Evolutionary conservation across 495 filamentous ascomycete genomes (phyloP).

Genomic region (Echria macrotheca): DNA sequence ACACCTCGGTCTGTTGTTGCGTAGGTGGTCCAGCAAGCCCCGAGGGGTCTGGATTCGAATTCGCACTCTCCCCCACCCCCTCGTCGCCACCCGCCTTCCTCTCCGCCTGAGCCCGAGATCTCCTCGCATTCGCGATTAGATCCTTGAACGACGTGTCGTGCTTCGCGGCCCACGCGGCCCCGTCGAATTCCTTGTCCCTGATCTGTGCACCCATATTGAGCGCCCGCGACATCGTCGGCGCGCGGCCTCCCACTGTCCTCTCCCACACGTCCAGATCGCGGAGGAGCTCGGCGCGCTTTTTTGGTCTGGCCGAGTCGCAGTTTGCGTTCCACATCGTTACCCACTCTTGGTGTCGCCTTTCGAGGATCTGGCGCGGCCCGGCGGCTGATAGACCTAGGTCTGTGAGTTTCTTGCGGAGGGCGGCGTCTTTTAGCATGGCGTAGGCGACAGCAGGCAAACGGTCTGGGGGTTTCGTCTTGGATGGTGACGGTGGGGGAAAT

Average conservation of each 20-base stretch:
- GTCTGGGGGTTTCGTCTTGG: conserved; percentile 27
- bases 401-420: conserved; percentile 69
- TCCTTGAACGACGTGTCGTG: conserved; percentile 69
- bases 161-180: conserved; percentile 62
- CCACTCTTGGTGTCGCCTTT: conserved; percentile 86
- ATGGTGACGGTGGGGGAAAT: conserved; percentile 4
- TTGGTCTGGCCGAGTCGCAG: conserved; percentile 72
- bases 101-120: conserved; percentile 9
- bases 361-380: conserved; percentile 61
- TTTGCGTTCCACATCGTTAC: conserved; percentile 95
- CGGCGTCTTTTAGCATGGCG: conserved; percentile 67
- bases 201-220: conserved; percentile 34
- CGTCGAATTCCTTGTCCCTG: conserved; percentile 82
- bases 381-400: conserved; percentile 75
- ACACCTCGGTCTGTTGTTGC: too few relatives aligned
- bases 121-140: conserved; percentile 64
- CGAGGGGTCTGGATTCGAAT: neutral
- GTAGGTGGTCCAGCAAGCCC: too few relatives aligned
- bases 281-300: conserved; percentile 63
- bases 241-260: conserved; percentile 56
- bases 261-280: conserved; percentile 83
- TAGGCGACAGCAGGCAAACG: conserved; percentile 77
- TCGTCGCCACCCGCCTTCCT: conserved; percentile 9
- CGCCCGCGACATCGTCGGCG: conserved; percentile 29
- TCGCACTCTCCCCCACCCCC: neutral